These are phyloP conservation scores for Juncus effusus DNA, from an alignment of 176 grass and related monocot genomes.

Conservation along the genomic window DNA sequence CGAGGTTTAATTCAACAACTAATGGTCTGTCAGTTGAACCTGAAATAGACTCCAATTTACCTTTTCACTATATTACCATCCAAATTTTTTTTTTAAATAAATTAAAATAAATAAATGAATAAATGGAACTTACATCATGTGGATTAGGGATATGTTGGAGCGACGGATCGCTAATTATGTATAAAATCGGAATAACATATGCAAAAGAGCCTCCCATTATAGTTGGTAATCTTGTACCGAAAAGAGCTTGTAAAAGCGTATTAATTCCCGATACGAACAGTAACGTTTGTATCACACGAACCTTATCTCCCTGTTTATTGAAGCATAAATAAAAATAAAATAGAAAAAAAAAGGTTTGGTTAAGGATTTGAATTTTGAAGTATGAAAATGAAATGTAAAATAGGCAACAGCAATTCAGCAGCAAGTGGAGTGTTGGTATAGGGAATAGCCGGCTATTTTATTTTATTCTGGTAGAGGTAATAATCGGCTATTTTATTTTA, in stretches of 20 bases:
- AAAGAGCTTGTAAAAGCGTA: conserved; percentile 55
- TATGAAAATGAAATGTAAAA: no score
- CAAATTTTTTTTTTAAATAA: neutral
- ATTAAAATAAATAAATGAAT: conserved; percentile 13
- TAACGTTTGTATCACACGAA: conserved; percentile 49
- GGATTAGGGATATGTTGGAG: conserved; percentile 42
- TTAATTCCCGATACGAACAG: conserved; percentile 51
- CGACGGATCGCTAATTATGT: conserved; percentile 45
- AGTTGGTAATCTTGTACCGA: conserved; percentile 48
- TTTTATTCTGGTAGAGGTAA: no score
- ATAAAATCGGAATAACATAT: conserved; percentile 54
- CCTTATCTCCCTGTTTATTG: conserved; percentile 43
- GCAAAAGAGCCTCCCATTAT: conserved; percentile 51
- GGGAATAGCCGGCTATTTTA: no score
- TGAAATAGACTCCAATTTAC: no score
- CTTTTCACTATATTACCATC: no score
- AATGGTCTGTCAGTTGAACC: neutral
- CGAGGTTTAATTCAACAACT: neutral
- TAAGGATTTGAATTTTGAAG: no score
- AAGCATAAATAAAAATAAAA: conserved; percentile 5
- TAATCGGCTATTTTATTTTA: no score
- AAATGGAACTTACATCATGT: conserved; percentile 37
- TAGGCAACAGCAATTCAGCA: no score
- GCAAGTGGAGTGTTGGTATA: no score
- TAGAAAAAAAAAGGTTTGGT: neutral